phyloP scores from a whole-genome alignment of 805 yeast genomes.

The Monosporozyma yasuniensis region DNA sequence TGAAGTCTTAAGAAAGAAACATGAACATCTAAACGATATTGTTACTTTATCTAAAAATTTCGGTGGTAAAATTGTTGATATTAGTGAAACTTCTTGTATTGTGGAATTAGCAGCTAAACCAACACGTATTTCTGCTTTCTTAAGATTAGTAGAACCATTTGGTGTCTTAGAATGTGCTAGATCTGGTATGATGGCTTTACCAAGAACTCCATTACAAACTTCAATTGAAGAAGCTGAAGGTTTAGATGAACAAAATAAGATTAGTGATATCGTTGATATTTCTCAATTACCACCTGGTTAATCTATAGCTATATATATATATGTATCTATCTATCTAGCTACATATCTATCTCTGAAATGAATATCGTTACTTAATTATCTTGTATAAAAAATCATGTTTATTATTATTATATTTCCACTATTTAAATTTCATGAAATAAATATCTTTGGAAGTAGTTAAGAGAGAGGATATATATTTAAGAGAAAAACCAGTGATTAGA shows the following conservation, averaged over 20 bases:
- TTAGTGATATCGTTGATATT: constrained; percentile 67
- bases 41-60: constrained; percentile 73
- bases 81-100: constrained; percentile 86
- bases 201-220: constrained; percentile 79
- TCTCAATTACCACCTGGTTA: constrained; percentile 94
- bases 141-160: constrained; percentile 86
- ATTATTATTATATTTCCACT: no score
- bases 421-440: neutral
- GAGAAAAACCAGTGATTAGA: neutral
- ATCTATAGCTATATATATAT: constrained; percentile 1
- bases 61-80: constrained; percentile 89
- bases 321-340: neutral
- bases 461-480: no score
- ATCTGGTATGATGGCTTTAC: constrained; percentile 97
- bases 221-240: constrained; percentile 42
- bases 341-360: neutral
- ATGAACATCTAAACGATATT: constrained; percentile 77
- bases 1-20: constrained; percentile 90
- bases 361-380: neutral
- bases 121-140: constrained; percentile 73
- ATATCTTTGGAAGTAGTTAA: no score
- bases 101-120: constrained; percentile 95
- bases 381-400: neutral
- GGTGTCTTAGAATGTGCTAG: constrained; percentile 95
- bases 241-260: constrained; percentile 43